Evolutionary conservation across 805 yeast species (phyloP).

Genomic region (Starmera pachycereana): DNA sequence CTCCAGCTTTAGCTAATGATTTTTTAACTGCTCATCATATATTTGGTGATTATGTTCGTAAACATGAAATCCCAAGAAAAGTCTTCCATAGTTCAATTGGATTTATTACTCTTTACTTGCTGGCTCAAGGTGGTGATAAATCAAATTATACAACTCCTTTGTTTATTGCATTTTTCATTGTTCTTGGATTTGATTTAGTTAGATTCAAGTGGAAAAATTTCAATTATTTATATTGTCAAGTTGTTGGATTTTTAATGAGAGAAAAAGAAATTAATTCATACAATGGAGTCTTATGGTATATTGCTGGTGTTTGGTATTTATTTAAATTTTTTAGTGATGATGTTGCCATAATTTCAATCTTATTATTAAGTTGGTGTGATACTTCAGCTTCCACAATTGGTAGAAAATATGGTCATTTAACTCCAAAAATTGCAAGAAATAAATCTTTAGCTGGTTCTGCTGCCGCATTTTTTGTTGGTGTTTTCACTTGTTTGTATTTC

Average conservation of each 20-base stretch:
- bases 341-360: slow-evolving; percentile 62
- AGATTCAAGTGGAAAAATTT: slow-evolving; percentile 53
- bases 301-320: slow-evolving; percentile 67
- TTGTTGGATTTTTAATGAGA: slow-evolving; percentile 77
- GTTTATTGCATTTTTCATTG: slow-evolving; percentile 38
- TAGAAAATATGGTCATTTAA: slow-evolving; percentile 70
- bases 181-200: slow-evolving; percentile 55
- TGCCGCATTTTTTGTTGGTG: slow-evolving; percentile 77
- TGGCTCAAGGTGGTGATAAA: slow-evolving; percentile 49
- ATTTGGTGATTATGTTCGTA: slow-evolving; percentile 47
- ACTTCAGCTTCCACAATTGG: slow-evolving; percentile 96
- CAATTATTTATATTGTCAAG: slow-evolving; percentile 55
- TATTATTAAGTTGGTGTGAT: slow-evolving; percentile 91
- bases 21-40: slow-evolving; percentile 29
- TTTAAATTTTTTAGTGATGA: slow-evolving; percentile 71
- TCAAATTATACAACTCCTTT: slow-evolving; percentile 52
- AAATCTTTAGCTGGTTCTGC: slow-evolving; percentile 86
- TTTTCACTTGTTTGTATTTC: slow-evolving; percentile 49
- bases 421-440: slow-evolving; percentile 63
- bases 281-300: slow-evolving; percentile 86
- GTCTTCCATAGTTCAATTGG: slow-evolving; percentile 85
- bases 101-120: slow-evolving; percentile 62
- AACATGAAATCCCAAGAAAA: slow-evolving; percentile 87
- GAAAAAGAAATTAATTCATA: slow-evolving; percentile 61
- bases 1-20: slow-evolving; percentile 11